Conservation (phyloP, 208 protist genomes). For the Crithidia thermophila region DNA sequence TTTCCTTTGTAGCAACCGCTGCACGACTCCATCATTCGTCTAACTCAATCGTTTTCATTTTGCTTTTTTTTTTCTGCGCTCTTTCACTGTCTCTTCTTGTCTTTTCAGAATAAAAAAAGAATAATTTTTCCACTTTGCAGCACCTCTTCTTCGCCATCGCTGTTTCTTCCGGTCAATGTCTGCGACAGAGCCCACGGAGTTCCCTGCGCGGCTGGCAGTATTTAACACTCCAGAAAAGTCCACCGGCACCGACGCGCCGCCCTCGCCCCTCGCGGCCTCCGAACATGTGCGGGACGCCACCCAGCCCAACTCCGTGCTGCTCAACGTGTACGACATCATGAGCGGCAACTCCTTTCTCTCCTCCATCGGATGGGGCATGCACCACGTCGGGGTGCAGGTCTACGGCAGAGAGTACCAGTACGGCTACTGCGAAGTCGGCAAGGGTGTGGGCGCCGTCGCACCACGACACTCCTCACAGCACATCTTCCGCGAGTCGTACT, state of each 20-base stretch:
- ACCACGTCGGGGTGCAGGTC: conserved; percentile 70
- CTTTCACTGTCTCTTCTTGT: too few species aligned
- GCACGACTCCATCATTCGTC: too few species aligned
- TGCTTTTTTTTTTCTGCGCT: neutral
- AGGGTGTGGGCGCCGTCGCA: conserved; percentile 37
- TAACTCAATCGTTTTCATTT: too few species aligned
- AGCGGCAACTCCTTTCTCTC: conserved; percentile 39
- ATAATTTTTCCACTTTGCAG: too few species aligned
- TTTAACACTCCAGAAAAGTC: too few species aligned
- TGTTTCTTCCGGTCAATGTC: too few species aligned
- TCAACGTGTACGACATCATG: conserved; percentile 72
- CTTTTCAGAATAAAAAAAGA: too few species aligned
- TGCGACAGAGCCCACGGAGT: too few species aligned
- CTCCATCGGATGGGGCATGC: conserved; percentile 45
- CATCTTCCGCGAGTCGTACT: conserved; percentile 60
- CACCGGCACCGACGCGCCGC: too few species aligned
- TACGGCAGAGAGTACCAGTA: conserved; percentile 61
- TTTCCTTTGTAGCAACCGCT: too few species aligned
- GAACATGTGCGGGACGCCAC: conserved; percentile 5
- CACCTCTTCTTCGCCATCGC: too few species aligned
- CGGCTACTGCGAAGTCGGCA: conserved; percentile 36
- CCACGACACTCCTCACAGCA: conserved; percentile 51
- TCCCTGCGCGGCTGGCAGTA: too few species aligned
- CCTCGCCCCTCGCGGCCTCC: conserved; percentile 2
- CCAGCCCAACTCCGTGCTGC: conserved; percentile 39